Evolutionary conservation across 1,284 basidiomycete genomes (phyloP).

Genomic region (Boletus sp.): DNA sequence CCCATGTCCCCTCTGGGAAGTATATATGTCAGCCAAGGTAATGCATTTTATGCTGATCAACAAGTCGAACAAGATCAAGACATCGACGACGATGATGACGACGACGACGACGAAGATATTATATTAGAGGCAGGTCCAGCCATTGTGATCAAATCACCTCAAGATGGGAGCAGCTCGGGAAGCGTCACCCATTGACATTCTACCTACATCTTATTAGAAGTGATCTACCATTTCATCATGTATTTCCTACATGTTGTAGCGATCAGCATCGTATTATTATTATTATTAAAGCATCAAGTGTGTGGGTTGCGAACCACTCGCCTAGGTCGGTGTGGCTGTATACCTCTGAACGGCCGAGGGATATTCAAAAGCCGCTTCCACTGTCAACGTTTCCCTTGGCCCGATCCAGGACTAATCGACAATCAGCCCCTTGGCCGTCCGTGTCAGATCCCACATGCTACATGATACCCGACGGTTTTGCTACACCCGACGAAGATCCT

Average conservation of each 20-base stretch:
- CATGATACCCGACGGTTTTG: constrained; percentile 28
- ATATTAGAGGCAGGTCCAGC: constrained; percentile 67
- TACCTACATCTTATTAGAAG: constrained; percentile 17
- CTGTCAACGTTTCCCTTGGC: background rate
- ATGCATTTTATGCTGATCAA: constrained; percentile 38
- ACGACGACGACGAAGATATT: constrained; percentile 40
- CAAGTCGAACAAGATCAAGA: constrained; percentile 35
- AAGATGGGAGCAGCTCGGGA: constrained; percentile 29
- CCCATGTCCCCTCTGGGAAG: constrained; percentile 33
- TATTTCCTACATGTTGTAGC: constrained; percentile 22
- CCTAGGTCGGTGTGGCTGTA: background rate
- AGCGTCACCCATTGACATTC: constrained; percentile 21
- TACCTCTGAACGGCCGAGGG: background rate
- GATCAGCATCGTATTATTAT: constrained; percentile 13
- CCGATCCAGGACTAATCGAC: background rate
- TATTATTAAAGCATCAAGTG: background rate
- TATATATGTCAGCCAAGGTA: constrained; percentile 35
- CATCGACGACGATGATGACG: constrained; percentile 37
- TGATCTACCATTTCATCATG: constrained; percentile 12
- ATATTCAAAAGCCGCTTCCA: no score
- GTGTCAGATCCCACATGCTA: constrained; percentile 26
- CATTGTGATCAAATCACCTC: constrained; percentile 39
- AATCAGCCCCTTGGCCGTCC: background rate
- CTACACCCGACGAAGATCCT: constrained; percentile 14
- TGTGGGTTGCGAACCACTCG: background rate